phyloP scores from a whole-genome alignment of 176 grass and related monocot species.

The Zoysia japonica region DNA sequence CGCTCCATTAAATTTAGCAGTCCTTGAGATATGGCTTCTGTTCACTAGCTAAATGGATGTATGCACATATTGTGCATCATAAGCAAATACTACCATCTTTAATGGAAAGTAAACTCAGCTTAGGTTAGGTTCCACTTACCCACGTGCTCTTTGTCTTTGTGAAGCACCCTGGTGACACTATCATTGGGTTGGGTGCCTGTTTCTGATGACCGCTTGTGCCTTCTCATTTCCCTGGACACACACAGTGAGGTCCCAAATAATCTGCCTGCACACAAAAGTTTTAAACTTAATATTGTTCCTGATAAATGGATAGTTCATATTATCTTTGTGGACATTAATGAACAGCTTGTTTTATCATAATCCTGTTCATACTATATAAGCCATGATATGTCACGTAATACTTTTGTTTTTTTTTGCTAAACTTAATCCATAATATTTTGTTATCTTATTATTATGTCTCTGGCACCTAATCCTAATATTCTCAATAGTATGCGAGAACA shows the following conservation, averaged over 20 bases:
- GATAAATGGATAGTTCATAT: background rate
- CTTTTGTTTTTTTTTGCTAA: conserved; percentile 6
- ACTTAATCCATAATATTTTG: conserved; percentile 5
- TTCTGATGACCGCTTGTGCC: background rate
- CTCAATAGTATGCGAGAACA: conserved; percentile 85
- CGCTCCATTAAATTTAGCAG: background rate
- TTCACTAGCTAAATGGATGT: background rate
- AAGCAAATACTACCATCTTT: background rate
- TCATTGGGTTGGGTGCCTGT: background rate
- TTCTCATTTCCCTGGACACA: background rate
- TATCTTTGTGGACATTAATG: background rate
- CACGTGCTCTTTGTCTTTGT: background rate
- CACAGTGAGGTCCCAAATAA: conserved; percentile 16
- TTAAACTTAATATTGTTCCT: background rate
- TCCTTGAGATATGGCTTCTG: background rate
- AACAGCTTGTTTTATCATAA: background rate
- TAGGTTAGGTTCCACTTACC: background rate
- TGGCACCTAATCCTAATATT: conserved; percentile 33
- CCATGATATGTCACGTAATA: background rate
- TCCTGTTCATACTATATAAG: background rate
- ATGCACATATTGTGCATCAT: background rate
- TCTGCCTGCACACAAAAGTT: background rate
- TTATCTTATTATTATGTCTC: conserved; percentile 2
- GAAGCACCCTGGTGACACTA: background rate
- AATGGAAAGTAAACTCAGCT: background rate